These are phyloP conservation scores for Citrus mangshanensis DNA, from an alignment of 345 rosid species.

Conservation along the genomic window DNA sequence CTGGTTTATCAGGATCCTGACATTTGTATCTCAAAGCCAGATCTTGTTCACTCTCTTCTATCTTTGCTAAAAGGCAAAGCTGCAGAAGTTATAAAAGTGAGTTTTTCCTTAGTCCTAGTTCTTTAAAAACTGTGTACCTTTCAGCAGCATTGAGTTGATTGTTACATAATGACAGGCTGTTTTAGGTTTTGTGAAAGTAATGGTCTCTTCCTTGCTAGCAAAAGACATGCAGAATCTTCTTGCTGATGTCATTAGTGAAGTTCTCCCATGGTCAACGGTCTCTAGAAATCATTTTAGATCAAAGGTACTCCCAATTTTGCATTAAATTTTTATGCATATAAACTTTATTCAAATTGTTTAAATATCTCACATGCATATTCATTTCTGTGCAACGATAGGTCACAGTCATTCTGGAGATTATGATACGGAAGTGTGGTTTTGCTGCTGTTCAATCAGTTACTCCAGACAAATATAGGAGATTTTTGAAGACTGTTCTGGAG, in stretches of 20 bases:
- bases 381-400: constrained; percentile 44
- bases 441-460: constrained; percentile 57
- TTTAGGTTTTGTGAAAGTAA: constrained; percentile 83
- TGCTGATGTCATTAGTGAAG: constrained; percentile 44
- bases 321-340: background rate
- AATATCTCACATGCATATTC: background rate
- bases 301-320: constrained; percentile 46
- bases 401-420: constrained; percentile 76
- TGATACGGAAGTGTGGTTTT: constrained; percentile 80
- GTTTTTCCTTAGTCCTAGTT: constrained; percentile 7
- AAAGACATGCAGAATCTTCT: constrained; percentile 66
- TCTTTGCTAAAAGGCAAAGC: constrained; percentile 83
- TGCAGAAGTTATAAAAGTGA: constrained; percentile 77
- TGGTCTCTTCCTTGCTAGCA: constrained; percentile 65
- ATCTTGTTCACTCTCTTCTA: constrained; percentile 67
- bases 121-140: background rate
- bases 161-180: constrained; percentile 55
- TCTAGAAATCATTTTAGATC: constrained; percentile 87
- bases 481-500: constrained; percentile 73
- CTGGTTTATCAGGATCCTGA: constrained; percentile 66
- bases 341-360: background rate
- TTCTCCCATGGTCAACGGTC: constrained; percentile 80
- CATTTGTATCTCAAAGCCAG: constrained; percentile 54
- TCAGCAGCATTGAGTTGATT: background rate
- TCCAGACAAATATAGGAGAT: constrained; percentile 71